These are phyloP conservation scores for Anthoceros angustus DNA, from an alignment of 225 moss, liverwort and hornwort species.

Conservation along the genomic window DNA sequence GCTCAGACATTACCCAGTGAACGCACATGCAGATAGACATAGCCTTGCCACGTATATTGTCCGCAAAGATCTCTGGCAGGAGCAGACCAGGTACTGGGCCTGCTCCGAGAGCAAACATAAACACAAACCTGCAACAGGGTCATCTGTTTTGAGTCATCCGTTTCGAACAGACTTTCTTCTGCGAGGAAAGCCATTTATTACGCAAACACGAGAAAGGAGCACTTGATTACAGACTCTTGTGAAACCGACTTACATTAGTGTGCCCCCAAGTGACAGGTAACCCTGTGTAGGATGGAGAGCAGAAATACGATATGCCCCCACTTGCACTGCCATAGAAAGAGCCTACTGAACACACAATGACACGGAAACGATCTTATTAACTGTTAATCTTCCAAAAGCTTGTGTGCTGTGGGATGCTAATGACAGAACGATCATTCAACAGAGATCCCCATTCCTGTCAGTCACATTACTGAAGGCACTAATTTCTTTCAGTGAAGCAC, in stretches of 20 bases:
- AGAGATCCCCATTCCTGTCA: too few relatives aligned
- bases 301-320: slow-evolving; percentile 24
- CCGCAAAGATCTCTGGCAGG: slow-evolving; percentile 73
- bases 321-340: slow-evolving; percentile 39
- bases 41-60: slow-evolving; percentile 67
- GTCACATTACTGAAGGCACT: too few relatives aligned
- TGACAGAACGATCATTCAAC: too few relatives aligned
- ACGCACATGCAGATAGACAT: slow-evolving; percentile 87
- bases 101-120: slow-evolving; percentile 89
- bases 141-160: neutral
- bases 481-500: too few relatives aligned
- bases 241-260: slow-evolving; percentile 8
- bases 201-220: too few relatives aligned
- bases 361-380: slow-evolving; percentile 18
- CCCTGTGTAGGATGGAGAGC: slow-evolving; percentile 20
- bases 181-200: neutral
- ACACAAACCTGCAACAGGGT: slow-evolving; percentile 44
- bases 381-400: neutral
- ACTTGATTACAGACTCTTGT: neutral
- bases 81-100: slow-evolving; percentile 75
- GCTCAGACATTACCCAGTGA: slow-evolving; percentile 45
- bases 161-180: neutral
- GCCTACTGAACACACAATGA: slow-evolving; percentile 20
- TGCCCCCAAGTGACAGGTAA: slow-evolving; percentile 25
- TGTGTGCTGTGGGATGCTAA: too few relatives aligned